phyloP scores from a whole-genome alignment of 768 basidiomycete species.

The Suillus brevipes region DNA sequence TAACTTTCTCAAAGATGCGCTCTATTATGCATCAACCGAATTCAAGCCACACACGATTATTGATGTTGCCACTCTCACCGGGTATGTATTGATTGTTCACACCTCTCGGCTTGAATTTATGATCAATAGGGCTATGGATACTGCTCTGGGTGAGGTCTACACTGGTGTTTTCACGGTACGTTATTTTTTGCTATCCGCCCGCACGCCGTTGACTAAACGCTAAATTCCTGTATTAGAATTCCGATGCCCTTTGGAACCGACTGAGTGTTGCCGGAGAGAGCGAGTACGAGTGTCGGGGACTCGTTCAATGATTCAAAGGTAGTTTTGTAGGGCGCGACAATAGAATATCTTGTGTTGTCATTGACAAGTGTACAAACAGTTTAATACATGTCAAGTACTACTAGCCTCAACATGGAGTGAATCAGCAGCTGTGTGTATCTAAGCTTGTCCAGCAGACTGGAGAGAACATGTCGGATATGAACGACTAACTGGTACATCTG shows the following conservation, averaged over 20 bases:
- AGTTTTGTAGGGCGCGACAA: too few relatives aligned
- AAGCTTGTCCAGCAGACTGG: too few relatives aligned
- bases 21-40: conserved; percentile 77
- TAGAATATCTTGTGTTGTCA: too few relatives aligned
- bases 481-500: too few relatives aligned
- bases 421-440: too few relatives aligned
- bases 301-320: too few relatives aligned
- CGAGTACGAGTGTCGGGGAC: too few relatives aligned
- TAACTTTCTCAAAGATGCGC: conserved; percentile 55
- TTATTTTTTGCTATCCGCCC: conserved; percentile 7
- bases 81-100: conserved; percentile 40
- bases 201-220: background rate
- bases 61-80: conserved; percentile 86
- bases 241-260: conserved; percentile 71
- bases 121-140: conserved; percentile 57
- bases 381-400: too few relatives aligned
- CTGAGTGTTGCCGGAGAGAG: conserved; percentile 69
- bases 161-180: conserved; percentile 77
- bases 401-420: too few relatives aligned
- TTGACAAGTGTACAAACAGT: too few relatives aligned
- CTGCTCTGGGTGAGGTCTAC: conserved; percentile 75
- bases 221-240: conserved; percentile 44
- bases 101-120: background rate
- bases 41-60: conserved; percentile 82
- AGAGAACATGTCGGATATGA: too few relatives aligned